Evolutionary conservation across 2,329 filamentous ascomycete species (phyloP).

Genomic region (Pseudopithomyces chartarum): DNA sequence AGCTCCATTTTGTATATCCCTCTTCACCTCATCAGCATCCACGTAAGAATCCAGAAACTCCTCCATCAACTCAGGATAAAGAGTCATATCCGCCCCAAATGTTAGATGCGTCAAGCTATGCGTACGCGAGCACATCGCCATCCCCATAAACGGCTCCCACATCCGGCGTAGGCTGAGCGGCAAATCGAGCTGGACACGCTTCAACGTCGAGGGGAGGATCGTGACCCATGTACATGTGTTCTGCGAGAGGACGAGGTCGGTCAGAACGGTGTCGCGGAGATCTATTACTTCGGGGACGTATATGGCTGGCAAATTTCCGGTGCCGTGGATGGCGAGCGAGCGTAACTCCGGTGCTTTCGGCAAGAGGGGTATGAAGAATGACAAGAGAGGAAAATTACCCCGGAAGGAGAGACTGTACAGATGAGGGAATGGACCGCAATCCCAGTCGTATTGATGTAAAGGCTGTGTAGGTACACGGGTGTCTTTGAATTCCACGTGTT

Average conservation of each 20-base stretch:
- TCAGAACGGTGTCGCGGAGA: neutral
- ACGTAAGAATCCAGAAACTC: neutral
- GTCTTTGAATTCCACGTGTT: constrained; percentile 17
- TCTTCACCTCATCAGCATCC: neutral
- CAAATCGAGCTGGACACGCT: neutral
- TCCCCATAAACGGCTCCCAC: no score
- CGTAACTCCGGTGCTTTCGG: neutral
- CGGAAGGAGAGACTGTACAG: neutral
- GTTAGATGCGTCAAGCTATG: neutral
- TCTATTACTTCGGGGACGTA: neutral
- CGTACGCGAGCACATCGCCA: no score
- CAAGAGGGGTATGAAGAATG: neutral
- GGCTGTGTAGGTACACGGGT: neutral
- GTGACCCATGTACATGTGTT: neutral
- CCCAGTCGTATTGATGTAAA: no score
- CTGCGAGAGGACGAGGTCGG: neutral
- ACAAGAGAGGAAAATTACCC: neutral
- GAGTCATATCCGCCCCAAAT: neutral
- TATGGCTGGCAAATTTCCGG: no score
- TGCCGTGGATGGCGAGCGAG: neutral
- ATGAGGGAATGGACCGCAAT: neutral
- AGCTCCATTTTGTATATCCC: neutral
- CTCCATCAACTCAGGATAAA: neutral
- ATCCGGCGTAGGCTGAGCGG: no score
- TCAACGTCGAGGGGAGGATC: neutral